Evolutionary conservation across 73 alveolate species (phyloP).

Genomic region (Effrenium voratum): DNA sequence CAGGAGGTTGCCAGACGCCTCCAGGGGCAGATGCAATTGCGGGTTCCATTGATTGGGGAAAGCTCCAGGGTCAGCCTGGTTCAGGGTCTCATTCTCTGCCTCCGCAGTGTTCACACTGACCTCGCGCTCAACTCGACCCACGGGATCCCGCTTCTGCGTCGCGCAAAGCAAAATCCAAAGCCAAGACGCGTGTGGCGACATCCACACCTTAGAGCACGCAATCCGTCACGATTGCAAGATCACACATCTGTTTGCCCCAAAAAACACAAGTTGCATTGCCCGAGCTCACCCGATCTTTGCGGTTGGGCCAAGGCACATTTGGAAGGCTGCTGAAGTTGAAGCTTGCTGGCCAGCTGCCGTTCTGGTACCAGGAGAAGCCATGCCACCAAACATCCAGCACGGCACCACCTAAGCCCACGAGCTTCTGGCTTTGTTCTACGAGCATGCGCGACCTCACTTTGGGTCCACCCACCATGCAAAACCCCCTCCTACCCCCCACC

Average conservation of each 20-base stretch:
- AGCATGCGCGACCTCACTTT: background rate
- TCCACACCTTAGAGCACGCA: background rate
- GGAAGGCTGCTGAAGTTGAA: slow-evolving; percentile 93
- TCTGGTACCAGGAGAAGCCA: slow-evolving; percentile 79
- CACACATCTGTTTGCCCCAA: too few relatives aligned
- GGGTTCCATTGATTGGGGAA: too few relatives aligned
- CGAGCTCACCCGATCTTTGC: background rate
- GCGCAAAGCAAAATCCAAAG: background rate
- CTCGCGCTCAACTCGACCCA: background rate
- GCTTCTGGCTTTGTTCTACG: too few relatives aligned
- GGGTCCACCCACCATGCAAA: background rate
- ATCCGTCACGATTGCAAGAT: background rate
- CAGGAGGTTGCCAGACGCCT: slow-evolving; percentile 55
- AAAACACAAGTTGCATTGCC: background rate
- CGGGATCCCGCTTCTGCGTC: background rate
- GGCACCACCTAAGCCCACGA: slow-evolving; percentile 56
- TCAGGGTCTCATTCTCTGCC: slow-evolving; percentile 38
- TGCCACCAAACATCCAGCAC: slow-evolving; percentile 88
- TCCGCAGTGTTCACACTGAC: slow-evolving; percentile 55
- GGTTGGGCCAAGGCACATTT: background rate
- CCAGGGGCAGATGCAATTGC: background rate
- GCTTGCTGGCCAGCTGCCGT: slow-evolving; percentile 67
- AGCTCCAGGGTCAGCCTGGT: background rate
- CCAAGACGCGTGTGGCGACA: slow-evolving; percentile 55
- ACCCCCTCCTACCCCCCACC: background rate